Evolutionary conservation across 139 green algal genomes (phyloP).

Genomic region (Microglena sp.): DNA sequence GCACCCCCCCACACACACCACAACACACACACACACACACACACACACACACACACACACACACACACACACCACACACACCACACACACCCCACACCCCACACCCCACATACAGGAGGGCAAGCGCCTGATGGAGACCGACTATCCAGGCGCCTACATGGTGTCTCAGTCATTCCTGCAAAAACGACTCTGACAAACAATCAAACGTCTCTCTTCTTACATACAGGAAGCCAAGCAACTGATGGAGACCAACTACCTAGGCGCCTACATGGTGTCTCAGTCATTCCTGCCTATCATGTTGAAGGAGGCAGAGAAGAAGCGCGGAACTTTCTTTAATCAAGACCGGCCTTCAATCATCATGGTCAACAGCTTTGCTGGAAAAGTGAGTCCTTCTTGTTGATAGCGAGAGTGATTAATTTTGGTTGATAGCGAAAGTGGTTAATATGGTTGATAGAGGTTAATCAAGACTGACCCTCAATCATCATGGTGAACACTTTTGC

Average conservation of each 20-base stretch:
- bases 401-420: not conserved
- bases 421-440: too few species aligned
- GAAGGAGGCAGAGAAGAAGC: constrained; percentile 20
- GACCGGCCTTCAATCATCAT: constrained; percentile 28
- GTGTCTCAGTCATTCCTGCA: constrained; percentile 11
- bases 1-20: too few species aligned
- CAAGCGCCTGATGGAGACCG: constrained; percentile 24
- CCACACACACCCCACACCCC: too few species aligned
- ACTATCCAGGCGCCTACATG: constrained; percentile 36
- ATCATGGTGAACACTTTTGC: too few species aligned
- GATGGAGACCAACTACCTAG: constrained; percentile 38
- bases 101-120: constrained; percentile 16
- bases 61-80: too few species aligned
- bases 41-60: too few species aligned
- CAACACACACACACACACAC: too few species aligned
- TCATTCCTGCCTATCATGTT: constrained; percentile 29
- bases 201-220: not conserved
- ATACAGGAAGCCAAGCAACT: constrained; percentile 15
- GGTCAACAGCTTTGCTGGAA: constrained; percentile 27
- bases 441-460: too few species aligned
- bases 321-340: too few species aligned
- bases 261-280: constrained; percentile 27
- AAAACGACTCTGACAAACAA: not conserved
- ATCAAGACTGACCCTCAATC: too few species aligned
- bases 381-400: constrained; percentile 3